Evolutionary conservation across 805 yeast genomes (phyloP).

Genomic region (Nakazawaea siamensis): DNA sequence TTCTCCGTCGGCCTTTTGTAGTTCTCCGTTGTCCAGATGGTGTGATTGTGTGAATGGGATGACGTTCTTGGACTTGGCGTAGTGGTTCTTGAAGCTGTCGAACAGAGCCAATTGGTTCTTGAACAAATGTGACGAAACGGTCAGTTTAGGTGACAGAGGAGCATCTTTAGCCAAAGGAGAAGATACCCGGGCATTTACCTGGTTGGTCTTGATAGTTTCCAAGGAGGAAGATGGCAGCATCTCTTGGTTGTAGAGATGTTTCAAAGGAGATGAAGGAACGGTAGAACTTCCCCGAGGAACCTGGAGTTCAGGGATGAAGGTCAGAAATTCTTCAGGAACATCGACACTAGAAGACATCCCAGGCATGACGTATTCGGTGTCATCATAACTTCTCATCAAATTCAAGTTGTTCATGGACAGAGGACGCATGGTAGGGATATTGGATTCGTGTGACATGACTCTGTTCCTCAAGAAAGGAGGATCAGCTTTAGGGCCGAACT

Average conservation of each 20-base stretch:
- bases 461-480: constrained; percentile 28
- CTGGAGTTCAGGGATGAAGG: constrained; percentile 16
- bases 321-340: constrained; percentile 30
- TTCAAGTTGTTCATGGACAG: constrained; percentile 4
- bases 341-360: constrained; percentile 26
- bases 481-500: constrained; percentile 33
- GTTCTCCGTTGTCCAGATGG: constrained; percentile 27
- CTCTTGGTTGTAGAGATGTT: background rate
- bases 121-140: constrained; percentile 19
- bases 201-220: background rate
- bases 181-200: constrained; percentile 14
- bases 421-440: constrained; percentile 19
- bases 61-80: constrained; percentile 30
- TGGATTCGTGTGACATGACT: constrained; percentile 34
- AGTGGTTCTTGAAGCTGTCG: constrained; percentile 33
- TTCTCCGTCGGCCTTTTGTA: background rate
- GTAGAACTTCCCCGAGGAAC: background rate
- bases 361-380: constrained; percentile 20
- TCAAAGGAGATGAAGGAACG: background rate
- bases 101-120: background rate
- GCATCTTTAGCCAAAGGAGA: constrained; percentile 28
- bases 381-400: background rate
- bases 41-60: constrained; percentile 32
- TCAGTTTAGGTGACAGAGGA: constrained; percentile 23
- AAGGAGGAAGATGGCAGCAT: background rate